Base-by-base conservation (phyloP, 805 yeast genomes). In the Ogataea ramenticola region DNA sequence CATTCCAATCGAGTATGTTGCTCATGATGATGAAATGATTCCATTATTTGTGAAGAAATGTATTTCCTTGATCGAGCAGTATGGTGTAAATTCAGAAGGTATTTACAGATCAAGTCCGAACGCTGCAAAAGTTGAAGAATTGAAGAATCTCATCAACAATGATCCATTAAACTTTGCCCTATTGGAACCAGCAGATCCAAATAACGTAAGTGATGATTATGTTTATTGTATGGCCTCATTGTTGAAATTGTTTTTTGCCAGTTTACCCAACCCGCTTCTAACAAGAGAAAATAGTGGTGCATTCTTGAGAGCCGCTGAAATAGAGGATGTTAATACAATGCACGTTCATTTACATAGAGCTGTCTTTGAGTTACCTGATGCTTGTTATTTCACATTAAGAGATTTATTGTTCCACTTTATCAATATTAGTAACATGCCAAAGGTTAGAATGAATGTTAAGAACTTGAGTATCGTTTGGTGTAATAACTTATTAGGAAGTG, bases 391-490 rank as follows among this genome's bases (percentile, higher is more conserved):
- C 71, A 90, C 98, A 0, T 71, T 93, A 52, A 71, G 97, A 51
- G 79, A 87, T 31, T 67, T 93, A 51, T 68, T 90, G 2, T 87
- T 91, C 72, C 99, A 93, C 62, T 75, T 93, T 48, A 51, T 50
- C 36, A 52, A 51, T 15, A 44, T 62, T 21, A 53, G 53, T 27
- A 41, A 52, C 16, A 50, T 58, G 26, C 80, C 82, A 49, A 76
- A 82, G 44, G 81, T 93, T 14, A 74, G 93, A 58, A 93, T 93
- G 99, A 80, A 80, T 39, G 72, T 81, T 46, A 82, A 82, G 56
- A 82, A 85, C 47, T 63, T 93, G 54, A 86, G 95, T 39, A 86
- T 87, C 34, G 89, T 91, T 33, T 93, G 99, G 99, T 96, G 97
- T 0, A 96, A 96, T 17, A 86, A 86, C 2, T 65, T 93, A 42